phyloP scores from a whole-genome alignment of 768 basidiomycete species.

The Mrakia frigida region DNA sequence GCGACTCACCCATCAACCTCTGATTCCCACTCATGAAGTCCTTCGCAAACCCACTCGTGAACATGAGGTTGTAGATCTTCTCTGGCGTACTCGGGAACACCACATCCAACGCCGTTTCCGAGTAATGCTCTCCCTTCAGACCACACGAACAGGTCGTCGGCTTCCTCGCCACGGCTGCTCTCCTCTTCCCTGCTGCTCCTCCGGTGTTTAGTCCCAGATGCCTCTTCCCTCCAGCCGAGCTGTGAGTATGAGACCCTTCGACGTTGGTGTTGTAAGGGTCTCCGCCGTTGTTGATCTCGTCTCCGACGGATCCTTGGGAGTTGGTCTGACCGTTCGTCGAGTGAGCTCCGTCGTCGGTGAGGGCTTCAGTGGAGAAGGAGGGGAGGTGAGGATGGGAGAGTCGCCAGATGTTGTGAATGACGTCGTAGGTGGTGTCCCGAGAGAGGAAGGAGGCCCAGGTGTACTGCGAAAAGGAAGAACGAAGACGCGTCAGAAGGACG shows the following conservation, averaged over 20 bases:
- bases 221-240: background rate
- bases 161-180: slow-evolving; percentile 2
- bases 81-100: slow-evolving; percentile 87
- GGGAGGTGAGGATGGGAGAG: slow-evolving; percentile 67
- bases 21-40: slow-evolving; percentile 87
- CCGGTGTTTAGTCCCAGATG: background rate
- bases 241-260: too few relatives aligned
- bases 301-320: slow-evolving; percentile 8
- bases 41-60: slow-evolving; percentile 90
- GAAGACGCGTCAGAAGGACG: background rate
- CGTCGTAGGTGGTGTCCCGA: slow-evolving; percentile 91
- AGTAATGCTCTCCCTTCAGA: slow-evolving; percentile 61
- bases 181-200: background rate
- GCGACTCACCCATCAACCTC: slow-evolving; percentile 71
- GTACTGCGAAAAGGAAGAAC: slow-evolving; percentile 56
- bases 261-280: too few relatives aligned
- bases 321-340: background rate
- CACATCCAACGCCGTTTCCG: slow-evolving; percentile 68
- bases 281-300: background rate
- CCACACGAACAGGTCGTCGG: slow-evolving; percentile 62
- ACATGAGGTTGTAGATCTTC: slow-evolving; percentile 91
- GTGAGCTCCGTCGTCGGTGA: slow-evolving; percentile 10
- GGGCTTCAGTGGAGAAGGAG: slow-evolving; percentile 18
- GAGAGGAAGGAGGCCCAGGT: slow-evolving; percentile 95
- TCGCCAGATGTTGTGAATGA: slow-evolving; percentile 93